Evolutionary conservation across 2,329 filamentous ascomycete species (phyloP).

Genomic region (Clarireedia paspali): DNA sequence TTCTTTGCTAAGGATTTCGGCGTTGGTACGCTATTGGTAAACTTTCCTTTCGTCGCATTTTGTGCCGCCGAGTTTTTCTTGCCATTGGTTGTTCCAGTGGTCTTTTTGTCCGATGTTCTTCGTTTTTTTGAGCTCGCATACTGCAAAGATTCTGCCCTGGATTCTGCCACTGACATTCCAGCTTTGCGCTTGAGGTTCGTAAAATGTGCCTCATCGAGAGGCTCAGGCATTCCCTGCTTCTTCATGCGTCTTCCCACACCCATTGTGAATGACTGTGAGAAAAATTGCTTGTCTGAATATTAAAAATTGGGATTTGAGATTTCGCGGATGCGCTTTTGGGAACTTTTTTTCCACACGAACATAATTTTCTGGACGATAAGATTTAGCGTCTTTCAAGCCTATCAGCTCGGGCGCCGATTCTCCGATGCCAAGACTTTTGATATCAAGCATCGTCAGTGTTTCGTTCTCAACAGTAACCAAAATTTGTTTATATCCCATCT

Average conservation of each 20-base stretch:
- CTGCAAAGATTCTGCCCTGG: constrained; percentile 39
- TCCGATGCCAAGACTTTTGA: constrained; percentile 13
- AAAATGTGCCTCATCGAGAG: constrained; percentile 72
- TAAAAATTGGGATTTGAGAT: constrained; percentile 7
- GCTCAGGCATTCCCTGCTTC: constrained; percentile 83
- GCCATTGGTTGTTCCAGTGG: constrained; percentile 7
- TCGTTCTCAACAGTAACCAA: background rate
- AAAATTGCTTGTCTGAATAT: background rate
- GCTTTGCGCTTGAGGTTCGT: constrained; percentile 81
- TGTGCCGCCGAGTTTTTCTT: constrained; percentile 28
- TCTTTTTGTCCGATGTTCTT: constrained; percentile 37
- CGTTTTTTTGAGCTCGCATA: constrained; percentile 51
- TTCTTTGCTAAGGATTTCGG: constrained; percentile 31
- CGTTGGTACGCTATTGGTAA: constrained; percentile 30
- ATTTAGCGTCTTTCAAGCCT: constrained; percentile 12
- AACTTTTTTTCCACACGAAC: constrained; percentile 17
- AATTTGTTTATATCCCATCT: background rate
- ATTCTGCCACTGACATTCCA: constrained; percentile 54
- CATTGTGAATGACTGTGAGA: constrained; percentile 47
- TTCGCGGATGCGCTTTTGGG: constrained; percentile 4
- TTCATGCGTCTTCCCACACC: constrained; percentile 87
- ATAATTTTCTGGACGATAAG: constrained; percentile 19
- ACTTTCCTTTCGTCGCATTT: constrained; percentile 28
- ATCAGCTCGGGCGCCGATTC: constrained; percentile 9
- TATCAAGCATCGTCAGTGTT: background rate